A percentile compares a stretch with the other conserved stretches of the same genome.
Conservation (phyloP, 257 asterid species). For the Nemophila menziesii region DNA sequence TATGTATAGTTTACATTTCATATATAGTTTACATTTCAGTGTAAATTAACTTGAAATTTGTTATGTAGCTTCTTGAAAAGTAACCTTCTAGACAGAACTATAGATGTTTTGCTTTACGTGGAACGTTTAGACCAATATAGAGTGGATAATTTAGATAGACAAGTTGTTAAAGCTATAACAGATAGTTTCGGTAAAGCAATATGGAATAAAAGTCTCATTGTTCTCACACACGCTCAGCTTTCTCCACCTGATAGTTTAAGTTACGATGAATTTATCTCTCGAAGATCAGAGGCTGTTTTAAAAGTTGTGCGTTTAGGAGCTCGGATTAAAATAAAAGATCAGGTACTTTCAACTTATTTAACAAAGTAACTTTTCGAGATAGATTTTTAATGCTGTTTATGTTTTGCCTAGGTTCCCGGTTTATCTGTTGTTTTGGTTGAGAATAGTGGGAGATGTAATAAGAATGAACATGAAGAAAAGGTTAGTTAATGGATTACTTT, state of each 20-base stretch:
- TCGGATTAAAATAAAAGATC: conserved; percentile 46
- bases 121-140: conserved; percentile 96
- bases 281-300: conserved; percentile 80
- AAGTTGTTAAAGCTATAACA: conserved; percentile 77
- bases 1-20: not conserved
- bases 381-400: too few relatives aligned
- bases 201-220: conserved; percentile 73
- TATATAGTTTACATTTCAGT: conserved; percentile 9
- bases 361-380: too few relatives aligned
- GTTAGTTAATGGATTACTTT: conserved; percentile 16
- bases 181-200: conserved; percentile 72
- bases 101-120: conserved; percentile 91
- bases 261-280: conserved; percentile 71
- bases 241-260: conserved; percentile 93
- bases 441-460: conserved; percentile 90
- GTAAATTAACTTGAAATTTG: not conserved
- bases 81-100: conserved; percentile 78
- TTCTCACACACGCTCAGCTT: conserved; percentile 94
- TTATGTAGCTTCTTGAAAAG: conserved; percentile 29
- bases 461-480: conserved; percentile 89
- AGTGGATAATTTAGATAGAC: conserved; percentile 90
- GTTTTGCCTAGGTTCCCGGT: not conserved
- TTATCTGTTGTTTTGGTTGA: conserved; percentile 89
- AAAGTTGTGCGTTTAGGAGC: conserved; percentile 74
- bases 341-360: too few relatives aligned